Evolutionary conservation across 495 filamentous ascomycete genomes (phyloP).

Genomic region (Lichina pygmaea): DNA sequence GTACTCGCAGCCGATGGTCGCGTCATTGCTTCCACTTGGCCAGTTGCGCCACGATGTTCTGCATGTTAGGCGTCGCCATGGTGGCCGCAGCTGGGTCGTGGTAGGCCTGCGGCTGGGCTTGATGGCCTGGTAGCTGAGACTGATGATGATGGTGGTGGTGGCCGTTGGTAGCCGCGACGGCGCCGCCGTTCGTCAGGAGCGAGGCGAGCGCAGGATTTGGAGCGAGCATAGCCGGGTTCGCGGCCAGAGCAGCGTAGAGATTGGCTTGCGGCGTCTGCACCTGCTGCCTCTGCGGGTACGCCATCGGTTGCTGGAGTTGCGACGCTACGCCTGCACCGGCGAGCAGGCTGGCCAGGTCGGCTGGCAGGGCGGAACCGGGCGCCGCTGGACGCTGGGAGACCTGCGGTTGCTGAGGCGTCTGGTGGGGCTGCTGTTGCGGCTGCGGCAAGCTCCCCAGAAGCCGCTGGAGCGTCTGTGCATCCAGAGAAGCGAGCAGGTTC

Average conservation of each 20-base stretch:
- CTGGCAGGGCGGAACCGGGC: slow-evolving; percentile 12
- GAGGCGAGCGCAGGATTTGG: slow-evolving; percentile 15
- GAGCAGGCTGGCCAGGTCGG: slow-evolving; percentile 34
- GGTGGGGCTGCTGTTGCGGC: slow-evolving; percentile 13
- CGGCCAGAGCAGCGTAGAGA: slow-evolving; percentile 3
- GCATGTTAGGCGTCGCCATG: slow-evolving; percentile 16
- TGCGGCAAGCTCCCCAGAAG: slow-evolving; percentile 35
- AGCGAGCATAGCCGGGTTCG: slow-evolving; percentile 10
- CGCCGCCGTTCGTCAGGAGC: slow-evolving; percentile 7
- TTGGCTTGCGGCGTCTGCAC: slow-evolving; percentile 2
- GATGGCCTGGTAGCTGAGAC: slow-evolving; percentile 5
- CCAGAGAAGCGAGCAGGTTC: slow-evolving; percentile 32
- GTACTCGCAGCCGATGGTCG: not conserved
- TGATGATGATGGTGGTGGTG: not conserved
- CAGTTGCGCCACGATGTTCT: slow-evolving; percentile 34
- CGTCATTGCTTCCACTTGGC: slow-evolving; percentile 31
- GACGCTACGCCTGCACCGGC: slow-evolving; percentile 4
- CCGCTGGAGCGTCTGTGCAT: slow-evolving; percentile 43
- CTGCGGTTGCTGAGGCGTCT: slow-evolving; percentile 15
- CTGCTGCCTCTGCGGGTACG: slow-evolving; percentile 5
- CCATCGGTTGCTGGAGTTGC: not conserved
- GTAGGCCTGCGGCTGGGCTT: slow-evolving; percentile 3
- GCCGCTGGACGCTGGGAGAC: slow-evolving; percentile 6
- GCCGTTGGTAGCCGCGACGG: not conserved
- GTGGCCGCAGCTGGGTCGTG: not conserved